A percentile compares a stretch with the other conserved stretches of the same genome.
These are phyloP conservation scores for Parmales sp. DNA, from an alignment of 108 stramenopile species.

Conservation along the genomic window DNA sequence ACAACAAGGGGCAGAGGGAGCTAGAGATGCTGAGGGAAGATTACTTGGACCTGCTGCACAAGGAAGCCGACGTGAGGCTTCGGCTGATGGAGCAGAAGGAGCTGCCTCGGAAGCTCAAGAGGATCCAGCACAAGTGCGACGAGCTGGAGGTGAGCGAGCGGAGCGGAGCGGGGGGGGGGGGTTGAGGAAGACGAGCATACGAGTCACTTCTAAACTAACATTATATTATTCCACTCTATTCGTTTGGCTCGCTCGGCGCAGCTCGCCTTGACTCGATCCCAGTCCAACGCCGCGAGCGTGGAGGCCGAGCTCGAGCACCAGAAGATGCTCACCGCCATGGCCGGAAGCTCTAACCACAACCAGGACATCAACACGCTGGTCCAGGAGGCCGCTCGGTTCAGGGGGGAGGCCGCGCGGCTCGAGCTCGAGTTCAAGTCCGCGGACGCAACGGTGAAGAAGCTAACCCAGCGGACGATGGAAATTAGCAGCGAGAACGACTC, in stretches of 20 bases:
- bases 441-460: slow-evolving; percentile 7
- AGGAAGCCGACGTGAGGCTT: slow-evolving; percentile 18
- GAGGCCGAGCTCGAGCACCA: slow-evolving; percentile 14
- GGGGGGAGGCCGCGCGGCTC: slow-evolving; percentile 18
- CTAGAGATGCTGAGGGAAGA: slow-evolving; percentile 10
- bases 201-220: too few species aligned
- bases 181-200: too few species aligned
- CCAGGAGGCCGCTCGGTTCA: slow-evolving; percentile 16
- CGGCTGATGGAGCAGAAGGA: slow-evolving; percentile 11
- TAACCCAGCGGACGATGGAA: slow-evolving; percentile 14
- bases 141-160: slow-evolving; percentile 12
- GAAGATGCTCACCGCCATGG: slow-evolving; percentile 14
- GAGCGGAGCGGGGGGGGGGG: too few species aligned
- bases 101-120: slow-evolving; percentile 15
- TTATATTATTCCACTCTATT: too few species aligned
- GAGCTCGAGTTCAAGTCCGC: slow-evolving; percentile 14
- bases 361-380: slow-evolving; percentile 1
- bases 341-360: background rate
- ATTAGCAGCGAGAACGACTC: background rate
- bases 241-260: too few species aligned
- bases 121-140: slow-evolving; percentile 1
- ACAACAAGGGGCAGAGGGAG: slow-evolving; percentile 15
- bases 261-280: background rate
- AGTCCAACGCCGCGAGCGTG: background rate
- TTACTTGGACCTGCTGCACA: slow-evolving; percentile 16